Percentiles rank a stretch among this genome's conserved stretches.
These are phyloP conservation scores for Aeminium ludgeri DNA, from an alignment of 495 filamentous ascomycete species.

Conservation along the genomic window DNA sequence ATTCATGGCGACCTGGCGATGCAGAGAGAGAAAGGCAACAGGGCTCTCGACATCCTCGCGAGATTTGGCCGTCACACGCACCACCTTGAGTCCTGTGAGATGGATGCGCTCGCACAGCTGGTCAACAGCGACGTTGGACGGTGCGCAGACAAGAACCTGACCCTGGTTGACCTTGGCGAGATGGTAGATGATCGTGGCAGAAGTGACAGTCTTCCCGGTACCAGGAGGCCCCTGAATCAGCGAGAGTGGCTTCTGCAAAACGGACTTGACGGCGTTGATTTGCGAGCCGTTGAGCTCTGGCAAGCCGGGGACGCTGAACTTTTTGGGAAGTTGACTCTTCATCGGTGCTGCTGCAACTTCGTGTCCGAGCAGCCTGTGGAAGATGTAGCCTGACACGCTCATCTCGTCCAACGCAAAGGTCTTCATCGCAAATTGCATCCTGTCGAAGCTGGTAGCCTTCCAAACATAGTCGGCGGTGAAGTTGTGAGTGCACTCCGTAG, in stretches of 20 bases:
- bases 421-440: conserved; percentile 99
- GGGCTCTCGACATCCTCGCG: conserved; percentile 96
- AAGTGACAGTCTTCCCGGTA: conserved; percentile 98
- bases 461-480: conserved; percentile 98
- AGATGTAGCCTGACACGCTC: conserved; percentile 97
- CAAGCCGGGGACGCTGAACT: conserved; percentile 88
- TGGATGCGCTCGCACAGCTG: conserved; percentile 98
- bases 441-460: conserved; percentile 98
- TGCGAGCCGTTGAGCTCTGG: conserved; percentile 93
- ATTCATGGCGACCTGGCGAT: conserved; percentile 94
- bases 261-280: conserved; percentile 91
- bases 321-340: conserved; percentile 92
- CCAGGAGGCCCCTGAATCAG: conserved; percentile 94
- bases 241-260: conserved; percentile 79
- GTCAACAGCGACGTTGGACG: conserved; percentile 96
- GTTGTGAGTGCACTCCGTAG: conserved; percentile 93
- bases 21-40: conserved; percentile 83
- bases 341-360: conserved; percentile 90
- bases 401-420: conserved; percentile 96
- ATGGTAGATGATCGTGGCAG: conserved; percentile 96
- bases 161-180: conserved; percentile 88
- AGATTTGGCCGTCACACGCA: conserved; percentile 96
- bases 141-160: conserved; percentile 90
- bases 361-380: conserved; percentile 90
- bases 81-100: conserved; percentile 82